phyloP scores from a whole-genome alignment of 306 rosid genomes.

The Dryas octopetala region DNA sequence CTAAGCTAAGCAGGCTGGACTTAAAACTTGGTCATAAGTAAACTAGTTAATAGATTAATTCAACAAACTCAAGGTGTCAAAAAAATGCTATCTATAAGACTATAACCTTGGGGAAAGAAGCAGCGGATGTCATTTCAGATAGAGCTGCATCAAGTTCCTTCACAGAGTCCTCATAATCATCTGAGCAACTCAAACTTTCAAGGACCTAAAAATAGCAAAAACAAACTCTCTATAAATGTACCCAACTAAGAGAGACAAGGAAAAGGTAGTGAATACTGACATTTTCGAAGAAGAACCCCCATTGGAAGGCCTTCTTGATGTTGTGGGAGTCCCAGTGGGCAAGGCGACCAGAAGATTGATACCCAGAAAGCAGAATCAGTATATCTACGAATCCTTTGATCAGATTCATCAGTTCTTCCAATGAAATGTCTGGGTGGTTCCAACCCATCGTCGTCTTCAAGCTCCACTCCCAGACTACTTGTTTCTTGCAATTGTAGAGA shows the following conservation, averaged over 20 bases:
- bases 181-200: constrained; percentile 27
- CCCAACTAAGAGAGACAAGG: not conserved
- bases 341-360: constrained; percentile 37
- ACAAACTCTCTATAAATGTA: not conserved
- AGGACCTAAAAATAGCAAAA: constrained; percentile 22
- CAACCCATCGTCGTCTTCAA: constrained; percentile 31
- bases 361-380: constrained; percentile 45
- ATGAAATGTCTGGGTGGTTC: constrained; percentile 28
- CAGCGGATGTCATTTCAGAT: constrained; percentile 33
- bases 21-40: not conserved
- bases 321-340: constrained; percentile 42
- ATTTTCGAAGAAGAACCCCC: constrained; percentile 42
- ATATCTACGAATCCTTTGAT: constrained; percentile 44
- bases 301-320: constrained; percentile 36
- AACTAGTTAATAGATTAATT: not conserved
- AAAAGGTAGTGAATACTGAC: constrained; percentile 22
- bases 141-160: constrained; percentile 39
- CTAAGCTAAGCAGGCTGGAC: not conserved
- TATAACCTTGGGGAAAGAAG: constrained; percentile 39
- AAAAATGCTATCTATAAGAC: not conserved
- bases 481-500: not conserved
- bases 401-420: constrained; percentile 32
- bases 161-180: constrained; percentile 31
- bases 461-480: not conserved
- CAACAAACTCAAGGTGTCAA: not conserved